These are phyloP conservation scores for Phaeophleospora eucalypticola DNA, from an alignment of 2,329 filamentous ascomycete species.

Conservation along the genomic window DNA sequence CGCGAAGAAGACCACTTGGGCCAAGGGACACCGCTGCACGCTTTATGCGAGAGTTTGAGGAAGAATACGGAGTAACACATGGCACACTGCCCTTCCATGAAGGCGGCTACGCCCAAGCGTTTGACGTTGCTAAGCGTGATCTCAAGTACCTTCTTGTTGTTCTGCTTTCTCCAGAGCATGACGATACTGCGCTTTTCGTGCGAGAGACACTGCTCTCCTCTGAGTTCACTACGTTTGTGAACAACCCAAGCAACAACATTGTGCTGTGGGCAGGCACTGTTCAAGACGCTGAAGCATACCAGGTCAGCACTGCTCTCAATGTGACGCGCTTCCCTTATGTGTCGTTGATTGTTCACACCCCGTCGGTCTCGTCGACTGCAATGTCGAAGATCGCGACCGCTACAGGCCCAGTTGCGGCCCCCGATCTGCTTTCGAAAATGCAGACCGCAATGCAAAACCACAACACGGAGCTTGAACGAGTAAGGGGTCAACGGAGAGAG, in stretches of 20 bases:
- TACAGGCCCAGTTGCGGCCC: slow-evolving; percentile 64
- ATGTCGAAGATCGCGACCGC: slow-evolving; percentile 88
- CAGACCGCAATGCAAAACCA: slow-evolving; percentile 70
- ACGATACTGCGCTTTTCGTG: slow-evolving; percentile 80
- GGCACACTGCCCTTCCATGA: slow-evolving; percentile 74
- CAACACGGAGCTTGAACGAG: slow-evolving; percentile 67
- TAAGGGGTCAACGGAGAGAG: slow-evolving; percentile 71
- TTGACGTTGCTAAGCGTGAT: slow-evolving; percentile 85
- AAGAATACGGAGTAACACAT: slow-evolving; percentile 68
- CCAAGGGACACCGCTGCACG: slow-evolving; percentile 83
- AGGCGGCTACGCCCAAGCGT: slow-evolving; percentile 83
- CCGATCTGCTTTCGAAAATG: slow-evolving; percentile 72
- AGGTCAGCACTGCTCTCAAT: slow-evolving; percentile 79
- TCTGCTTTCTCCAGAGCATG: slow-evolving; percentile 86
- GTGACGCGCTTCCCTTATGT: slow-evolving; percentile 93
- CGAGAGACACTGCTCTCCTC: slow-evolving; percentile 74
- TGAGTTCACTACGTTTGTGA: slow-evolving; percentile 70
- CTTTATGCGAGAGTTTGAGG: slow-evolving; percentile 90
- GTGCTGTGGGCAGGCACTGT: slow-evolving; percentile 92
- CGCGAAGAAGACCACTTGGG: slow-evolving; percentile 66
- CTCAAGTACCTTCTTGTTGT: slow-evolving; percentile 88
- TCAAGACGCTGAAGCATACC: slow-evolving; percentile 88
- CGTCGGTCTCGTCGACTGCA: slow-evolving; percentile 73
- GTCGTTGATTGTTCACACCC: slow-evolving; percentile 80
- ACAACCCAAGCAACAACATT: slow-evolving; percentile 70